Evolutionary conservation across 805 yeast species (phyloP).

Genomic region (Wickerhamiella shivajii): DNA sequence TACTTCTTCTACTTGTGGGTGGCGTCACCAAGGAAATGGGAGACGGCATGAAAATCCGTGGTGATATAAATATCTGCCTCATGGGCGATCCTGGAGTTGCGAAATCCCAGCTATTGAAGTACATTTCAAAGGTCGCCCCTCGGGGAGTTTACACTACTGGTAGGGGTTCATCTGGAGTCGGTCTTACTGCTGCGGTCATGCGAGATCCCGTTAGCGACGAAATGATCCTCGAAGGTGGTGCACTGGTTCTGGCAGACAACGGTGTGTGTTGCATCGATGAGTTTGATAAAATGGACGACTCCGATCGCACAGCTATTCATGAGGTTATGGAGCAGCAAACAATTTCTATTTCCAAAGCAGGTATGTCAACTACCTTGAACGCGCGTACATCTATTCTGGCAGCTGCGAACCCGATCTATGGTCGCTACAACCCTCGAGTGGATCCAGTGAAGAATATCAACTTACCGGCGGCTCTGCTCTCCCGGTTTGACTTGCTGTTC

Average conservation of each 20-base stretch:
- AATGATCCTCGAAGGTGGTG: constrained; percentile 97
- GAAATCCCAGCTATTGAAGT: constrained; percentile 85
- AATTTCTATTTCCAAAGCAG: constrained; percentile 92
- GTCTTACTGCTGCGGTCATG: constrained; percentile 97
- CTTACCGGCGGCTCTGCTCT: constrained; percentile 87
- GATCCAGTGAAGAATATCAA: constrained; percentile 93
- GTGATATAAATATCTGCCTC: constrained; percentile 86
- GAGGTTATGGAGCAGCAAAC: constrained; percentile 99
- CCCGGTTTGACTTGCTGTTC: constrained; percentile 86
- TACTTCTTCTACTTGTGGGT: constrained; percentile 72
- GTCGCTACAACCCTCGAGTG: constrained; percentile 78
- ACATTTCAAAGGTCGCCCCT: constrained; percentile 85
- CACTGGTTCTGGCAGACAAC: constrained; percentile 88
- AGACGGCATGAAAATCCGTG: constrained; percentile 95
- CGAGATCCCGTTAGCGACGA: constrained; percentile 98
- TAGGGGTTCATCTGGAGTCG: constrained; percentile 97
- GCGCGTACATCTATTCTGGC: constrained; percentile 93
- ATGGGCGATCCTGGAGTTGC: constrained; percentile 99
- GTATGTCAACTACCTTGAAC: constrained; percentile 87
- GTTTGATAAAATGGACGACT: constrained; percentile 96
- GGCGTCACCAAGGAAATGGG: constrained; percentile 92
- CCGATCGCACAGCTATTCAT: constrained; percentile 93
- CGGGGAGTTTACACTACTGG: constrained; percentile 97
- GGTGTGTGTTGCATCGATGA: constrained; percentile 99
- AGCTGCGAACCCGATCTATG: constrained; percentile 96